A percentile compares a stretch with the other conserved stretches of the same genome.
These are phyloP conservation scores for Porphyrellus cyaneotinctus DNA, from an alignment of 768 basidiomycete genomes.

Conservation along the genomic window DNA sequence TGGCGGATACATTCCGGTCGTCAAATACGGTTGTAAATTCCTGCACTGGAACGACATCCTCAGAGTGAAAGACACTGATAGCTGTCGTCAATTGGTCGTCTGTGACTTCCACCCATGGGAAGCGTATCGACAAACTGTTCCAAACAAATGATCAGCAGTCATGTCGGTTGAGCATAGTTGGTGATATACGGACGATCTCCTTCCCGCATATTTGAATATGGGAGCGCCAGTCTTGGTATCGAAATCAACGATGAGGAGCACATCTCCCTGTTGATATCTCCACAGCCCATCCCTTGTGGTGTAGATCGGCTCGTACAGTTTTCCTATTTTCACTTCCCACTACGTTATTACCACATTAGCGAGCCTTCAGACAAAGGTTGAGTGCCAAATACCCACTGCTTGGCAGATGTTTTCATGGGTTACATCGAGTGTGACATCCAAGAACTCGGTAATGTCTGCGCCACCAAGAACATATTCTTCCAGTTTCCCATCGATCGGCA, in stretches of 20 bases:
- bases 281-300: constrained; percentile 23
- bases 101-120: constrained; percentile 1
- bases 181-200: constrained; percentile 13
- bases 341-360: not conserved
- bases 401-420: constrained; percentile 13
- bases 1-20: not conserved
- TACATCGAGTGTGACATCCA: constrained; percentile 12
- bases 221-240: constrained; percentile 3
- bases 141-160: not conserved
- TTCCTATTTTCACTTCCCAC: constrained; percentile 18
- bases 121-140: constrained; percentile 7
- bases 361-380: not conserved
- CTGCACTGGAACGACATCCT: constrained; percentile 5
- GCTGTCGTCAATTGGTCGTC: constrained; percentile 11
- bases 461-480: constrained; percentile 12
- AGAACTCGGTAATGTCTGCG: constrained; percentile 13
- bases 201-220: constrained; percentile 12
- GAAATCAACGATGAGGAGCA: constrained; percentile 19
- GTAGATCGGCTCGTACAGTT: constrained; percentile 18
- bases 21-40: constrained; percentile 19
- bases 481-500: not conserved
- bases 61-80: not conserved
- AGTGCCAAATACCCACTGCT: constrained; percentile 7
- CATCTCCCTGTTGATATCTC: constrained; percentile 20
- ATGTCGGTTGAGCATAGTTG: no score